These are phyloP conservation scores for Saccharomycopsis phalli DNA, from an alignment of 1,139 yeast species.

Conservation along the genomic window DNA sequence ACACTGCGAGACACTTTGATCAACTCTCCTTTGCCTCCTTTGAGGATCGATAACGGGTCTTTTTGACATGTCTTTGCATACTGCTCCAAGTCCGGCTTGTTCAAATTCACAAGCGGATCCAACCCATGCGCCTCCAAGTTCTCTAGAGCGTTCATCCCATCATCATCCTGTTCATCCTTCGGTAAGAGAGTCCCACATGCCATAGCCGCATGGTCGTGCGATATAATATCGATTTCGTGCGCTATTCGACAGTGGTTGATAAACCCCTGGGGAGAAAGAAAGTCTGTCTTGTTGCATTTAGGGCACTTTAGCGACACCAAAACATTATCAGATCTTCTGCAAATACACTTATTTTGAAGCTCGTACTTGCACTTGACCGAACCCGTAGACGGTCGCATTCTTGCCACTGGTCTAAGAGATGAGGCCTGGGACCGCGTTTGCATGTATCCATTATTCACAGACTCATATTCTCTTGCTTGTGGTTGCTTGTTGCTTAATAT, in stretches of 20 bases:
- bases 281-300: constrained; percentile 58
- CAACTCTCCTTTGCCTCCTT: neutral
- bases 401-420: constrained; percentile 34
- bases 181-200: constrained; percentile 57
- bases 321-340: constrained; percentile 64
- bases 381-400: constrained; percentile 26
- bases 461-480: constrained; percentile 24
- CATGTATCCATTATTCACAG: constrained; percentile 18
- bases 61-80: constrained; percentile 11
- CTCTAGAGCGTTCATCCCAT: constrained; percentile 39
- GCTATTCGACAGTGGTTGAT: constrained; percentile 69
- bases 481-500: constrained; percentile 15
- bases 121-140: constrained; percentile 33
- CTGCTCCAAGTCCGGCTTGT: constrained; percentile 10
- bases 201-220: constrained; percentile 70
- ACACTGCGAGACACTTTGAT: neutral
- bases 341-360: constrained; percentile 43
- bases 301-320: constrained; percentile 62
- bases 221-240: constrained; percentile 61
- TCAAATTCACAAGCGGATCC: constrained; percentile 28
- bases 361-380: constrained; percentile 21
- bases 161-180: constrained; percentile 50
- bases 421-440: constrained; percentile 45
- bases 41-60: constrained; percentile 6
- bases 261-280: constrained; percentile 74